Conservation (phyloP, 345 rosid genomes). For the Acer negundo region DNA sequence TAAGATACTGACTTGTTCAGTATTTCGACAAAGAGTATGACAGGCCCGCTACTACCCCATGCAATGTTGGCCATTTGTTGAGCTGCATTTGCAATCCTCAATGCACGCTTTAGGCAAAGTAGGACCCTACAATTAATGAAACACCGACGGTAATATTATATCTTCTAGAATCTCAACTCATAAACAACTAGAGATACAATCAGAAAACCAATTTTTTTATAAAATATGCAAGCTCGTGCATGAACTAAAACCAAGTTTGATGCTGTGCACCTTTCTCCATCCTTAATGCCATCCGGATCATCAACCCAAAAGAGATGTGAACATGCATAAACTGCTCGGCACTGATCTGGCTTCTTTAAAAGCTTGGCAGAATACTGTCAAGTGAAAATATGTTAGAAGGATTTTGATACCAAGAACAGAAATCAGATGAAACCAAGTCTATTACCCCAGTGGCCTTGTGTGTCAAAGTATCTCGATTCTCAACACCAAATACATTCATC, state of each 20-base stretch:
- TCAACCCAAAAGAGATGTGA: constrained; percentile 95
- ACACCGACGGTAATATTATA: background rate
- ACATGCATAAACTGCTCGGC: constrained; percentile 91
- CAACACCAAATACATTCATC: constrained; percentile 85
- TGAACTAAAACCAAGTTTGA: background rate
- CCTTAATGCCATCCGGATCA: constrained; percentile 60
- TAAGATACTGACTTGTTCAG: constrained; percentile 68
- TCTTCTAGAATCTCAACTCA: background rate
- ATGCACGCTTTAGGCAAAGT: constrained; percentile 80
- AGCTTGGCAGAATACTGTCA: constrained; percentile 88
- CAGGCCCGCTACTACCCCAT: constrained; percentile 79
- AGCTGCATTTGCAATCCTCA: constrained; percentile 90
- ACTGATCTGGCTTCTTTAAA: constrained; percentile 91
- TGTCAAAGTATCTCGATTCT: constrained; percentile 85
- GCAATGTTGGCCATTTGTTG: constrained; percentile 83
- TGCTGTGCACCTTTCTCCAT: constrained; percentile 73
- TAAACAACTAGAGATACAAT: background rate
- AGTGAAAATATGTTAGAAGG: constrained; percentile 4
- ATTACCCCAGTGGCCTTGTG: constrained; percentile 95
- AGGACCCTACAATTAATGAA: constrained; percentile 54
- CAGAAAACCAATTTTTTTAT: background rate
- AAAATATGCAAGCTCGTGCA: background rate
- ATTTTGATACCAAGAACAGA: constrained; percentile 10
- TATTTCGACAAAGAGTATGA: constrained; percentile 76
- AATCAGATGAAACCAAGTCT: constrained; percentile 11